These are phyloP conservation scores for Rhynchospora breviuscula DNA, from an alignment of 176 grass and related monocot species.

Conservation along the genomic window DNA sequence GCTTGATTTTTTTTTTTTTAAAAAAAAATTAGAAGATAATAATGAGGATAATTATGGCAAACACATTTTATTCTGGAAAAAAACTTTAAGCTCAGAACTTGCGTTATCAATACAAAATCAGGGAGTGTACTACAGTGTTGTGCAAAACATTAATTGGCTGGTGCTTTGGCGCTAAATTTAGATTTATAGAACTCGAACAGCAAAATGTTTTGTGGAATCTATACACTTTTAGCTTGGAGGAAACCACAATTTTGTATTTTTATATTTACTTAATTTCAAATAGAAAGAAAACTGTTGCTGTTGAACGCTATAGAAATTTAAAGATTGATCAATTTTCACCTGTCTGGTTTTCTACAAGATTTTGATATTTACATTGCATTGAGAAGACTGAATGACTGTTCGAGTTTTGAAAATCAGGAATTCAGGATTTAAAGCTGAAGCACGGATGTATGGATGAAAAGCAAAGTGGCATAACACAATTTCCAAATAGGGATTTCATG, in stretches of 20 bases:
- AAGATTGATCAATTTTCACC: neutral
- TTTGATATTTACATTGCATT: neutral
- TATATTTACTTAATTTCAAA: neutral
- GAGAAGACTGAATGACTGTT: neutral
- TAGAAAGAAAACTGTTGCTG: neutral
- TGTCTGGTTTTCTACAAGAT: neutral
- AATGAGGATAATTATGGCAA: neutral
- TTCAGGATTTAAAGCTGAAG: neutral
- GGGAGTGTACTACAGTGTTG: neutral
- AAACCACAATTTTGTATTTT: neutral
- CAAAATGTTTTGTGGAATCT: neutral
- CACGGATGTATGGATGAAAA: neutral
- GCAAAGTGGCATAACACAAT: neutral
- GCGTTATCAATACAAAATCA: neutral
- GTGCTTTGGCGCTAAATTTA: neutral
- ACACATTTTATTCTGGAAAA: neutral
- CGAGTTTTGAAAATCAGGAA: neutral
- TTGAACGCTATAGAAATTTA: neutral
- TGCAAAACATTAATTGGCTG: neutral
- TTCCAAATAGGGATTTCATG: neutral
- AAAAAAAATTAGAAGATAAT: neutral
- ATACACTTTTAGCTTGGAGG: neutral
- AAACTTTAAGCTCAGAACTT: neutral
- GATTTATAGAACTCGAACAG: neutral
- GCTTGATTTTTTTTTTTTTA: neutral